Conservation (phyloP, 1,284 basidiomycete species). For the Fomitopsis schrenkii region DNA sequence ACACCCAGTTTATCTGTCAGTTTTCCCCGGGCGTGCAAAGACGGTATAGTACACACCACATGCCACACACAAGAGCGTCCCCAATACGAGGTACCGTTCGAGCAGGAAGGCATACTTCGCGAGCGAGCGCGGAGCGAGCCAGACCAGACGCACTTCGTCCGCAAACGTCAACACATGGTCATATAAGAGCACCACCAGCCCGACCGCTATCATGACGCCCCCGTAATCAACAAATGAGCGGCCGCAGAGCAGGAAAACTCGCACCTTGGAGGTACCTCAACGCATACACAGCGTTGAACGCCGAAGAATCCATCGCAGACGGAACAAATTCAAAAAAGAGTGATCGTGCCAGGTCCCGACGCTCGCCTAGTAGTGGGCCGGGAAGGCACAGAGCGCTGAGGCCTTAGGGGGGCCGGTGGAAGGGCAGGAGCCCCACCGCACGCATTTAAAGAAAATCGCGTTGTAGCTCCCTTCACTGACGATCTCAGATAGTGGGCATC, state of each 20-base stretch:
- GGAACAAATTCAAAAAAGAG: not conserved
- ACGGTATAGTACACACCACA: constrained; percentile 28
- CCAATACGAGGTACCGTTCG: constrained; percentile 43
- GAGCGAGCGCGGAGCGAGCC: constrained; percentile 36
- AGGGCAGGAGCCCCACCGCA: not conserved
- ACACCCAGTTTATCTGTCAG: not conserved
- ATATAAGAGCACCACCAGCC: constrained; percentile 37
- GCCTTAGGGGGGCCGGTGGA: not conserved
- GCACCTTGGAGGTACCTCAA: constrained; percentile 5
- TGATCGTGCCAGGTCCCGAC: not conserved
- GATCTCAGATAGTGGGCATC: not conserved
- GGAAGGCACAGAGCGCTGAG: not conserved
- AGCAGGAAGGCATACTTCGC: constrained; percentile 43
- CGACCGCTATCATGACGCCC: constrained; percentile 16
- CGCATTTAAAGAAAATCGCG: not conserved
- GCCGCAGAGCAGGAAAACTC: not conserved
- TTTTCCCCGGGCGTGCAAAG: too few species aligned
- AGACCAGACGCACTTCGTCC: constrained; percentile 43
- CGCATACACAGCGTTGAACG: constrained; percentile 12
- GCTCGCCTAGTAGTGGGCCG: not conserved
- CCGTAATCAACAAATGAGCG: not conserved
- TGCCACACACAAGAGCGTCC: constrained; percentile 31
- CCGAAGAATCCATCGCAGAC: constrained; percentile 7
- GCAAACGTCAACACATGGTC: constrained; percentile 43
- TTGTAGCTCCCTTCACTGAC: not conserved